Conservation (phyloP, 1,139 yeast species). For the Diutina pseudorugosa region DNA sequence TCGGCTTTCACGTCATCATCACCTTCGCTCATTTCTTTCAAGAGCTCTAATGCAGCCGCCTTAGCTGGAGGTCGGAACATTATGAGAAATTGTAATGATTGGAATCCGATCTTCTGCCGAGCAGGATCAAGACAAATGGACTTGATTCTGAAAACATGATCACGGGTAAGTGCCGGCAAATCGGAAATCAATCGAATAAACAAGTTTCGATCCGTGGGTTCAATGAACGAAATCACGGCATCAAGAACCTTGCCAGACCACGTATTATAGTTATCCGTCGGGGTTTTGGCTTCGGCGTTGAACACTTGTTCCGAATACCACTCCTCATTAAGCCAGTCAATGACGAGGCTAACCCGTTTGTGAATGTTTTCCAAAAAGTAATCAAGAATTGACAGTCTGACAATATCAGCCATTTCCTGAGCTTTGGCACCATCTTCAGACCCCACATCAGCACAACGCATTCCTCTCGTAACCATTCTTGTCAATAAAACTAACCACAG, state of each 20-base stretch:
- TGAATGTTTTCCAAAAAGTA: slow-evolving; percentile 69
- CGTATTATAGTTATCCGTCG: slow-evolving; percentile 41
- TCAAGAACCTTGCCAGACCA: slow-evolving; percentile 73
- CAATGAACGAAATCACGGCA: slow-evolving; percentile 73
- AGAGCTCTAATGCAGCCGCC: slow-evolving; percentile 48
- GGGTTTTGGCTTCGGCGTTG: slow-evolving; percentile 10
- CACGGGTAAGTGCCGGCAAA: slow-evolving; percentile 59
- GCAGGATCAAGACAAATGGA: slow-evolving; percentile 81
- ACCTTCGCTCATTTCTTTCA: slow-evolving; percentile 41
- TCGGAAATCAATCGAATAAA: slow-evolving; percentile 80
- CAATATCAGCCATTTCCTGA: slow-evolving; percentile 40
- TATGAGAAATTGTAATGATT: slow-evolving; percentile 66
- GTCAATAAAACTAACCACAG: slow-evolving; percentile 73
- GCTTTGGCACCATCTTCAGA: slow-evolving; percentile 11
- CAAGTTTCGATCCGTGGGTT: slow-evolving; percentile 63
- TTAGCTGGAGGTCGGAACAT: slow-evolving; percentile 87
- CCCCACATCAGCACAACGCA: slow-evolving; percentile 16
- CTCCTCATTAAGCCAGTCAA: slow-evolving; percentile 93
- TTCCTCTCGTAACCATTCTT: slow-evolving; percentile 73
- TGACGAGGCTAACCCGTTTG: slow-evolving; percentile 59
- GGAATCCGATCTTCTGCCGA: slow-evolving; percentile 67
- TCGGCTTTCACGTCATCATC: slow-evolving; percentile 45
- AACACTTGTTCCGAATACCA: slow-evolving; percentile 67
- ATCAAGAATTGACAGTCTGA: slow-evolving; percentile 60
- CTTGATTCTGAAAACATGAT: slow-evolving; percentile 50